phyloP scores from a whole-genome alignment of 2,329 filamentous ascomycete genomes.

The Geosmithia putterillii region DNA sequence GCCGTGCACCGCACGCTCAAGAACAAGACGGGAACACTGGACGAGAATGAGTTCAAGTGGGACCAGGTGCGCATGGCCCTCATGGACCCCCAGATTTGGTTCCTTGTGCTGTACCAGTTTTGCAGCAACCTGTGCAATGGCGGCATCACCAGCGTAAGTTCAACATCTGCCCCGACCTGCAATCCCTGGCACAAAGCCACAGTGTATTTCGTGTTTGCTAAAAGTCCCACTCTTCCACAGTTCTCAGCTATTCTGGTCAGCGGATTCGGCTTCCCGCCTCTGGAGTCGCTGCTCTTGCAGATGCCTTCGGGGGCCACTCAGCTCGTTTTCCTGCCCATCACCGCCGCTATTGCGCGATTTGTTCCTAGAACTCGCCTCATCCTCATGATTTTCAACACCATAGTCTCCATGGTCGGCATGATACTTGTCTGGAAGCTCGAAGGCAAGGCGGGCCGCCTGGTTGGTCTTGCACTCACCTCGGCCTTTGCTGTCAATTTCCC shows the following conservation, averaged over 20 bases:
- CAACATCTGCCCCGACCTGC: neutral
- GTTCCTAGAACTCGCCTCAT: constrained; percentile 5
- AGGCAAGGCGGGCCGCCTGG: constrained; percentile 5
- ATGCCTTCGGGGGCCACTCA: neutral
- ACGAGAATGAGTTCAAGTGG: constrained; percentile 27
- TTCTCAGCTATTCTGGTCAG: constrained; percentile 19
- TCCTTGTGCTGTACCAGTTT: constrained; percentile 35
- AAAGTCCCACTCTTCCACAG: too few species aligned
- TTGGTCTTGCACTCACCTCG: constrained; percentile 4
- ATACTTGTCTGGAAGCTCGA: constrained; percentile 3
- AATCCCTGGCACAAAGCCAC: too few species aligned
- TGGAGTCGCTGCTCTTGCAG: constrained; percentile 6
- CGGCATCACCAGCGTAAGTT: constrained; percentile 15
- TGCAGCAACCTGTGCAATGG: constrained; percentile 42
- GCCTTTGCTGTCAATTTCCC: constrained; percentile 1
- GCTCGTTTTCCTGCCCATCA: neutral
- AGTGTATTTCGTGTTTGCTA: too few species aligned
- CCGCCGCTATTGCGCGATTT: constrained; percentile 2
- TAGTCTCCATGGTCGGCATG: constrained; percentile 5
- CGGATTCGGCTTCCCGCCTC: constrained; percentile 15
- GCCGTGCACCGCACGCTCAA: constrained; percentile 54
- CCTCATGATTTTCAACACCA: constrained; percentile 5
- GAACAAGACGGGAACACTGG: constrained; percentile 30
- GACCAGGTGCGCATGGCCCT: constrained; percentile 35
- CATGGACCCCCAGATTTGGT: constrained; percentile 39